phyloP scores from a whole-genome alignment of 169 alveolate species.

The Plasmodium malariae region DNA sequence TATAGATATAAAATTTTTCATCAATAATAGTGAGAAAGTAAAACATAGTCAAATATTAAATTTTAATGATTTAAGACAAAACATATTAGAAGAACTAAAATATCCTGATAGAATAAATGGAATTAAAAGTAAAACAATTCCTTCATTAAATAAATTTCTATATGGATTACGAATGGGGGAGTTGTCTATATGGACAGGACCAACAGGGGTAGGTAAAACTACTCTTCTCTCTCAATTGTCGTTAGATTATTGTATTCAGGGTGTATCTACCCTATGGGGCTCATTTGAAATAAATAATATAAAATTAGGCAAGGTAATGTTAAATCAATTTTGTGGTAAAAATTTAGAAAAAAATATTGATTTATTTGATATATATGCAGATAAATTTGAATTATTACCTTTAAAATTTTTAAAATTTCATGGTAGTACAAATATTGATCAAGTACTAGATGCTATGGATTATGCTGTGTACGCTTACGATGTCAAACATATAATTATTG shows the following conservation, averaged over 20 bases:
- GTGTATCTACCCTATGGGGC: slow-evolving; percentile 97
- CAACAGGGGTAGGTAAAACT: slow-evolving; percentile 98
- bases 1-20: slow-evolving; percentile 78
- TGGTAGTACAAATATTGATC: slow-evolving; percentile 93
- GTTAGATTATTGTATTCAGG: slow-evolving; percentile 92
- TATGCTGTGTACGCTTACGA: slow-evolving; percentile 95
- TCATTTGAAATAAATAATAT: slow-evolving; percentile 95
- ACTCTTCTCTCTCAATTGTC: slow-evolving; percentile 94
- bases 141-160: slow-evolving; percentile 84
- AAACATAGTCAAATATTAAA: slow-evolving; percentile 91
- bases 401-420: slow-evolving; percentile 93
- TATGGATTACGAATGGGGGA: slow-evolving; percentile 96
- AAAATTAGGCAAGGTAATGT: slow-evolving; percentile 91
- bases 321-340: slow-evolving; percentile 90
- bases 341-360: slow-evolving; percentile 86
- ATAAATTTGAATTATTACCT: slow-evolving; percentile 91
- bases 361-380: slow-evolving; percentile 87
- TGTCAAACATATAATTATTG: slow-evolving; percentile 93
- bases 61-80: slow-evolving; percentile 89
- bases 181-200: slow-evolving; percentile 95
- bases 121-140: slow-evolving; percentile 83
- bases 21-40: slow-evolving; percentile 85
- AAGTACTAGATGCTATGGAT: slow-evolving; percentile 94
- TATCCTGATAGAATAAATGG: slow-evolving; percentile 87
- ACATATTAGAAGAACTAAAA: slow-evolving; percentile 85